Base-by-base conservation (phyloP, 164 flowering plant species). In the Liriodendron chinense region DNA sequence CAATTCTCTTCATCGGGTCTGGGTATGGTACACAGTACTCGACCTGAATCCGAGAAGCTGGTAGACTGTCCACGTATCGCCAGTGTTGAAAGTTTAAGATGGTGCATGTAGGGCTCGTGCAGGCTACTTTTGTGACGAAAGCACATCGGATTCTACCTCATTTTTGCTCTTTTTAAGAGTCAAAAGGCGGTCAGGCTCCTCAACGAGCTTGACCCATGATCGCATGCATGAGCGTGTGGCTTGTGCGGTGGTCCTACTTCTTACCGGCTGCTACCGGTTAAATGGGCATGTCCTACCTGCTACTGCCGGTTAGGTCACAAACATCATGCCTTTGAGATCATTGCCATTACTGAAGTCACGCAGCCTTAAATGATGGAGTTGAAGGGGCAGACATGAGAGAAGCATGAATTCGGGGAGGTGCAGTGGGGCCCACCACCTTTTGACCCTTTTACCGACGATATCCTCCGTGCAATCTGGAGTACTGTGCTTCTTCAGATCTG, bases 321-420 rank as follows among this genome's bases (percentile, higher is more conserved):
- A 75, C 88, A 90, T 86, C 91, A 87, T 86, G 91, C 92, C 87
- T 87, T 89, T 83, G 85, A 90, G 94, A 85, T 88, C 90, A 86
- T 88, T 82, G 92, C 89, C 89, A 89, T 91, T 49, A 89, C 89
- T 88, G 89, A 87, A 89, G 74, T 84, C 91, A 87, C 84, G 94
- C 91, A 85, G 85, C 76, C 86, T 81, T 87, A 83, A 85, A 90
- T 90, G 84, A 87, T 88, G 80, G 47, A 78, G 74, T 78, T 23
- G 47, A 53, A 71, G 48, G 75, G 68, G 74, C 69, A 68, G 73
- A 62, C 77, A 73, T 73, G 82, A 68, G 79, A 74, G 65, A 71
- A 59, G 79, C 79, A 80, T 76, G 77, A 76, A 79, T 53, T 25
- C 49, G 65, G 70, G 21, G 72, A 62, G 59, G 59, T 53, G 59